Conservation (phyloP, 257 asterid species). For the Cordia subcordata region DNA sequence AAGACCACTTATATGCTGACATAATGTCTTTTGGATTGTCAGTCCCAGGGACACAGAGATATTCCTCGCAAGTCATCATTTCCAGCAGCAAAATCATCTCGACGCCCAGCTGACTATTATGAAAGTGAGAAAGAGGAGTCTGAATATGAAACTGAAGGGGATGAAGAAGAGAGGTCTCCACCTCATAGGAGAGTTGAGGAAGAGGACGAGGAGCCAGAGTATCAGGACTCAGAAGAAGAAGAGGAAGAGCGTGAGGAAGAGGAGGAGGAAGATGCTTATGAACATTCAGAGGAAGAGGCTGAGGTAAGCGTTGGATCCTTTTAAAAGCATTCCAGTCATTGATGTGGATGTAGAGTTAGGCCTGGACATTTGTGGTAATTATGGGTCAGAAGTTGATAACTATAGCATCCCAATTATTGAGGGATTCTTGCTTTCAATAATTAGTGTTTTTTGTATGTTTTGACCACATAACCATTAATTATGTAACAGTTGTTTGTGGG, state of each 20-base stretch:
- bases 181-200: conserved; percentile 48
- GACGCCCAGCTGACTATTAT: conserved; percentile 64
- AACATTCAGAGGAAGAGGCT: conserved; percentile 83
- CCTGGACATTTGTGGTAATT: no score
- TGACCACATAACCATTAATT: no score
- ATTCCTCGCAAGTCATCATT: conserved; percentile 48
- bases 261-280: conserved; percentile 69
- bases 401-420: no score
- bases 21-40: conserved; percentile 6
- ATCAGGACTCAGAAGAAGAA: conserved; percentile 61
- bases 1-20: not conserved
- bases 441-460: no score
- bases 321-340: conserved; percentile 4
- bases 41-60: conserved; percentile 61
- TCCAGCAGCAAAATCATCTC: conserved; percentile 55
- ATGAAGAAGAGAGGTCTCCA: conserved; percentile 62
- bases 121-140: conserved; percentile 93
- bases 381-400: no score
- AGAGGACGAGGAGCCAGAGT: conserved; percentile 17
- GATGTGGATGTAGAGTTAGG: not conserved
- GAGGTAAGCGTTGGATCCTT: conserved; percentile 49
- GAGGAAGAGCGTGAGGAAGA: conserved; percentile 64
- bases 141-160: conserved; percentile 95
- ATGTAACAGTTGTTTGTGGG: no score
- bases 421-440: no score